A percentile compares a stretch with the other conserved stretches of the same genome.
Evolutionary conservation across 1,139 yeast species (phyloP).

Genomic region (Sugiyamaella pinicola): DNA sequence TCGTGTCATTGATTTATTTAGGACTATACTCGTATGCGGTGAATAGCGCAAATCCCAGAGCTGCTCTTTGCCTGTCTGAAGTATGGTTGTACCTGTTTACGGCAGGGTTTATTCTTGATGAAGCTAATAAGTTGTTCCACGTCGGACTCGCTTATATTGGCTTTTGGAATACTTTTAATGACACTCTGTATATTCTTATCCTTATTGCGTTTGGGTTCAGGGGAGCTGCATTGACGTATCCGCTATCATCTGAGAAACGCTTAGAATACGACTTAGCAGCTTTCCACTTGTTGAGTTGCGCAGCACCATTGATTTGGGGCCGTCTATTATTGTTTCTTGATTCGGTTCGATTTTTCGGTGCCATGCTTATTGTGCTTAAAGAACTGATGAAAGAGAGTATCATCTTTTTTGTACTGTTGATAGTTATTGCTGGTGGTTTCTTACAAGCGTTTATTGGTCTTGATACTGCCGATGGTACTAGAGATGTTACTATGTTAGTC

Average conservation of each 20-base stretch:
- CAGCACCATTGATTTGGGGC: slow-evolving; percentile 88
- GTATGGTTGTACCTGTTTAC: slow-evolving; percentile 65
- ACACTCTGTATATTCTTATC: slow-evolving; percentile 61
- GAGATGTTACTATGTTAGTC: slow-evolving; percentile 70
- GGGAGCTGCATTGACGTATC: slow-evolving; percentile 48
- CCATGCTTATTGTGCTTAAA: slow-evolving; percentile 81
- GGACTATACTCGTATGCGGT: slow-evolving; percentile 64
- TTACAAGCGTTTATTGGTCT: slow-evolving; percentile 84
- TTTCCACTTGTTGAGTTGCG: slow-evolving; percentile 72
- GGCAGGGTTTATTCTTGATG: slow-evolving; percentile 66
- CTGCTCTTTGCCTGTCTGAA: slow-evolving; percentile 53
- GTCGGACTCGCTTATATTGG: slow-evolving; percentile 73
- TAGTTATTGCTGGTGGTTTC: slow-evolving; percentile 75
- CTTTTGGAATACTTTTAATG: slow-evolving; percentile 82
- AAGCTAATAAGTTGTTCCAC: slow-evolving; percentile 68
- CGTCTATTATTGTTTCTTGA: slow-evolving; percentile 74
- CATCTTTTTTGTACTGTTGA: slow-evolving; percentile 72
- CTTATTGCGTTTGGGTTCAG: slow-evolving; percentile 59
- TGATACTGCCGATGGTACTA: slow-evolving; percentile 83
- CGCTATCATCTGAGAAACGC: slow-evolving; percentile 34
- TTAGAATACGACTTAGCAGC: slow-evolving; percentile 62
- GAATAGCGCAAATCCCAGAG: slow-evolving; percentile 47
- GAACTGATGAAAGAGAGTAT: slow-evolving; percentile 86
- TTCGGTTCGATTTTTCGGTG: slow-evolving; percentile 81
- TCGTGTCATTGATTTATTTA: slow-evolving; percentile 67